Evolutionary conservation across 306 rosid genomes (phyloP).

Genomic region (Casuarina glauca): DNA sequence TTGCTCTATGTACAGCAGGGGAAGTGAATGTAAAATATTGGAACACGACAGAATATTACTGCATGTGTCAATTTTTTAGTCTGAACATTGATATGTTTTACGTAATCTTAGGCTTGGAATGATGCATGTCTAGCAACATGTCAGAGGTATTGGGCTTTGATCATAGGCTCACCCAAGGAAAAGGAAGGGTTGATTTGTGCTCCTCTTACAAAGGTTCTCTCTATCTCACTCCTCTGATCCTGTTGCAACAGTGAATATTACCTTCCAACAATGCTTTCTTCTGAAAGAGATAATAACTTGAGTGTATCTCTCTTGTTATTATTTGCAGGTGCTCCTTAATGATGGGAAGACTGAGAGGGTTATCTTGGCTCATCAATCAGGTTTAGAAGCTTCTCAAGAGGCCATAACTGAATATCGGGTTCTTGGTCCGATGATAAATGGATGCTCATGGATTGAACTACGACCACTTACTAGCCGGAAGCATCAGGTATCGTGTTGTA

Average conservation of each 20-base stretch:
- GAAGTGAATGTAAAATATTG: conserved; percentile 12
- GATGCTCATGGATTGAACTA: conserved; percentile 95
- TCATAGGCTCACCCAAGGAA: conserved; percentile 82
- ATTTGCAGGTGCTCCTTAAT: conserved; percentile 72
- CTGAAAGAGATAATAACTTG: not conserved
- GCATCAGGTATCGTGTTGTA: conserved; percentile 68
- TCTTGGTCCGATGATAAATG: conserved; percentile 88
- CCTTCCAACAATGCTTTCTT: conserved; percentile 11
- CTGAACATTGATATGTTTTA: conserved; percentile 5
- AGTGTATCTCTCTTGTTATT: conserved; percentile 14
- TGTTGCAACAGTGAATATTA: conserved; percentile 5
- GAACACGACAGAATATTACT: not conserved
- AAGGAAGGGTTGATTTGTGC: conserved; percentile 80
- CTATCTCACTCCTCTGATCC: conserved; percentile 4
- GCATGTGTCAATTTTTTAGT: not conserved
- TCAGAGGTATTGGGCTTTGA: conserved; percentile 91
- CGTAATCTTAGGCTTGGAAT: conserved; percentile 65
- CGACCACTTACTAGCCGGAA: conserved; percentile 79
- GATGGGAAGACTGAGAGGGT: conserved; percentile 98
- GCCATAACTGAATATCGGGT: conserved; percentile 89
- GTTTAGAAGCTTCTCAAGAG: conserved; percentile 80
- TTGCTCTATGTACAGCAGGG: conserved; percentile 1
- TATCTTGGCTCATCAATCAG: conserved; percentile 65
- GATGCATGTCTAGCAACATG: conserved; percentile 70
- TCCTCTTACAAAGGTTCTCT: conserved; percentile 84